Base-by-base conservation (phyloP, 208 protist genomes). In the Leishmania tarentolae region DNA sequence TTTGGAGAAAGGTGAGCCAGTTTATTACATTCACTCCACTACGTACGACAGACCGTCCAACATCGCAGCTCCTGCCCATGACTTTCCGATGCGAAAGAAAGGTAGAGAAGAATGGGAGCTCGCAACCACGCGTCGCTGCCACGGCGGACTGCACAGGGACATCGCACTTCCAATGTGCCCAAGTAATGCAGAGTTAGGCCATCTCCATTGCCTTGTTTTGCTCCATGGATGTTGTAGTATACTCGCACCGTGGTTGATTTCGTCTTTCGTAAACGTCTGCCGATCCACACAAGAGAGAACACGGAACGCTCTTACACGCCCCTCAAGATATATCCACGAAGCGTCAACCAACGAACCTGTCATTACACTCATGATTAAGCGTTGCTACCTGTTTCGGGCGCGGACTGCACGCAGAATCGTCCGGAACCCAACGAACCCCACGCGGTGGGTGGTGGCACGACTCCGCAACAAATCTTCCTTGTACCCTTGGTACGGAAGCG, bases 371-470 rank as follows among this genome's bases (percentile, higher is more conserved):
- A 35, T 35, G 35, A 15, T 78, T 80, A 52, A 66, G 78, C 70
- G 21, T 56, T 35, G 75, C 75, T 61, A 79, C 46, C 63, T 83
- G 63, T 91, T 88, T 21, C 75, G 80, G 21, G 75, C 57, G 1
- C 84, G 83, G 65, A 94, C 87, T 13, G 87, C 88, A 47, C 83
- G 77, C 56, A 92, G 68, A 76, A 97, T 88, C 3, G 89, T 81
- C 50, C 77, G 82, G 72, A 97, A 94, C 31, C 87, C 86, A 40
- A 95, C 90, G 83, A 97, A 93, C 11, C 94, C 93, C 37, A 96
- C 83, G 44, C 94, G 88, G 44, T 93, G 90, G 11, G 71, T 83
- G 3, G 75, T 73, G 35, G 75, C 69, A 46, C 79, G 76, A n/a
- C 79, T 85, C n/a, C 78, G 73, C n/a, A 69, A 28, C 47, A 86